A percentile compares a stretch with the other conserved stretches of the same genome.
Evolutionary conservation across 2,329 filamentous ascomycete species (phyloP).

Genomic region (Ceratocystis lukuohia): DNA sequence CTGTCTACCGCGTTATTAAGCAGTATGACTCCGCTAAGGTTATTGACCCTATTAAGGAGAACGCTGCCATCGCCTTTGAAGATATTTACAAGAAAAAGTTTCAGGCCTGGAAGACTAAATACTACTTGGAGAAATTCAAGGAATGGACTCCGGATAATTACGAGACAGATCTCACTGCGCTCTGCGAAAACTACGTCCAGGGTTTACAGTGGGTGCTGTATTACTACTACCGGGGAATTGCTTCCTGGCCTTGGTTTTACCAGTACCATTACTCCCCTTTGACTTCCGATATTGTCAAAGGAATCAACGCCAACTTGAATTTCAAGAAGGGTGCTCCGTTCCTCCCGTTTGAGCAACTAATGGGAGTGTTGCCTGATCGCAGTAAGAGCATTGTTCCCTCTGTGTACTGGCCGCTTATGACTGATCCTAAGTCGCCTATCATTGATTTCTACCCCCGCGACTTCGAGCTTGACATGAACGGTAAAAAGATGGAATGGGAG

Average conservation of each 20-base stretch:
- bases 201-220: constrained; percentile 95
- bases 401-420: constrained; percentile 88
- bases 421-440: constrained; percentile 75
- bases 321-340: constrained; percentile 94
- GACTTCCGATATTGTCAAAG: constrained; percentile 89
- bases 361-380: constrained; percentile 93
- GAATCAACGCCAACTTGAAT: constrained; percentile 72
- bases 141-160: constrained; percentile 74
- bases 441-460: constrained; percentile 96
- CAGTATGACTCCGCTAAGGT: constrained; percentile 84
- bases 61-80: constrained; percentile 66
- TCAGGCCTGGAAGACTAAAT: constrained; percentile 81
- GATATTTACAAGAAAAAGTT: constrained; percentile 86
- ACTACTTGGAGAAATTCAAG: constrained; percentile 79
- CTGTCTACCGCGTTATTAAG: constrained; percentile 72
- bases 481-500: constrained; percentile 99
- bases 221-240: constrained; percentile 95
- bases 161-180: constrained; percentile 56
- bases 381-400: constrained; percentile 90
- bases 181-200: constrained; percentile 94
- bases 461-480: constrained; percentile 97
- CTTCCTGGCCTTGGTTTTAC: constrained; percentile 98
- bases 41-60: constrained; percentile 63
- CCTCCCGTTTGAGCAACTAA: constrained; percentile 86
- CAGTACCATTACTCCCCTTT: constrained; percentile 92